Conservation (phyloP, 2,329 filamentous ascomycete genomes). For the Fusarium odoratissimum region DNA sequence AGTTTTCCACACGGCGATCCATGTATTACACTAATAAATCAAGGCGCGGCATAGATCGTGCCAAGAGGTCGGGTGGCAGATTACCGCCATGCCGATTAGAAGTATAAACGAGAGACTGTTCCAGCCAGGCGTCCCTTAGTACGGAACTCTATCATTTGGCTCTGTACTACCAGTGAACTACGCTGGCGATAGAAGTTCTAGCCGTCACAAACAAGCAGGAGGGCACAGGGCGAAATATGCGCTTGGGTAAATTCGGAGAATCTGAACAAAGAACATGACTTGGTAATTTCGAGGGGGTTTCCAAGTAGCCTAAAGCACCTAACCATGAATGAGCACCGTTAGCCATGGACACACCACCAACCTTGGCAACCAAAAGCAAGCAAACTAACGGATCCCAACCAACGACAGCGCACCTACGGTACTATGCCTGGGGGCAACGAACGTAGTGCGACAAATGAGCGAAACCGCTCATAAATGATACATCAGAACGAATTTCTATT, state of each 20-base stretch:
- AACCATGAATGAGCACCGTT: background rate
- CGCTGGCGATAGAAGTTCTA: background rate
- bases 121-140: background rate
- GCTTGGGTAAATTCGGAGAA: background rate
- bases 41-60: conserved; percentile 15
- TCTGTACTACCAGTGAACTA: background rate
- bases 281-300: background rate
- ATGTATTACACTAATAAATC: background rate
- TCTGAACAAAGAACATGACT: conserved; percentile 15
- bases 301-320: background rate
- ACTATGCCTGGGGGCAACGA: background rate
- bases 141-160: conserved; percentile 1
- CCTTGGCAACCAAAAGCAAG: background rate
- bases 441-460: conserved; percentile 14
- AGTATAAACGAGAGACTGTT: background rate
- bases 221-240: background rate
- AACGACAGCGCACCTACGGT: background rate
- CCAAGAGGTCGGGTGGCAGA: conserved; percentile 32
- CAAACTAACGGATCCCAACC: conserved; percentile 5
- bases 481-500: background rate
- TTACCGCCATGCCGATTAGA: conserved; percentile 1
- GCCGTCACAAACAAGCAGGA: background rate
- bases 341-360: background rate
- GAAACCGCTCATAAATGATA: conserved; percentile 17
- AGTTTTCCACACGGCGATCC: background rate